phyloP scores from a whole-genome alignment of 176 grass and related monocot genomes.

The Eleusine indica region DNA sequence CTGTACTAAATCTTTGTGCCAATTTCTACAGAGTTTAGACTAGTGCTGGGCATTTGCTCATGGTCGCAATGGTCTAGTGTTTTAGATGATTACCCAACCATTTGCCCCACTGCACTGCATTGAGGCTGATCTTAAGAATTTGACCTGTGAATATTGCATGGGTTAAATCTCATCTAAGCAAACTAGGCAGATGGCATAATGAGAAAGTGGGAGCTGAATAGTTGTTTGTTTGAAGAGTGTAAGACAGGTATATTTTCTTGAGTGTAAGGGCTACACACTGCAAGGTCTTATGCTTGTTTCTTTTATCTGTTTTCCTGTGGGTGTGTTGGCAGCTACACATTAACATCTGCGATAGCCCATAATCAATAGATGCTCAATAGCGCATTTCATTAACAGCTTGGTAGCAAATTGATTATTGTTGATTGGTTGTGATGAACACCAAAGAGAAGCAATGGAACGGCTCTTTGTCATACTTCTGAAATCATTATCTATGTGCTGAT shows the following conservation, averaged over 20 bases:
- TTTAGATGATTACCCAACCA: too few species aligned
- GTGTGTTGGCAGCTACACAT: too few species aligned
- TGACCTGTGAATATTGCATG: background rate
- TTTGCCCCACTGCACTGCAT: too few species aligned
- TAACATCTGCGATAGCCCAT: too few species aligned
- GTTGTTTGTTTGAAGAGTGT: background rate
- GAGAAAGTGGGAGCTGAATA: background rate
- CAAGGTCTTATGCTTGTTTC: background rate
- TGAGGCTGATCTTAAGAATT: background rate
- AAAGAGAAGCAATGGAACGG: background rate
- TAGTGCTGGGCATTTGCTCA: too few species aligned
- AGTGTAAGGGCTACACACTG: slow-evolving; percentile 4
- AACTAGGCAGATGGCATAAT: background rate
- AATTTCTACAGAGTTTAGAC: too few species aligned
- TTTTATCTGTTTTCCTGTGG: background rate
- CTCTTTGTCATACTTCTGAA: background rate
- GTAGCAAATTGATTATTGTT: background rate
- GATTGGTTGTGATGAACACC: slow-evolving; percentile 1
- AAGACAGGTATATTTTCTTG: too few species aligned
- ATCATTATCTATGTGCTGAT: background rate
- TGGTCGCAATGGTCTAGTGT: too few species aligned
- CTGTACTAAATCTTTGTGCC: too few species aligned
- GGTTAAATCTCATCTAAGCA: background rate
- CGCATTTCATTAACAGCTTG: background rate
- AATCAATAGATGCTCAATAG: too few species aligned